These are phyloP conservation scores for Helicostylum pulchrum DNA, from an alignment of 192 early-diverging fungal genomes.

Conservation along the genomic window DNA sequence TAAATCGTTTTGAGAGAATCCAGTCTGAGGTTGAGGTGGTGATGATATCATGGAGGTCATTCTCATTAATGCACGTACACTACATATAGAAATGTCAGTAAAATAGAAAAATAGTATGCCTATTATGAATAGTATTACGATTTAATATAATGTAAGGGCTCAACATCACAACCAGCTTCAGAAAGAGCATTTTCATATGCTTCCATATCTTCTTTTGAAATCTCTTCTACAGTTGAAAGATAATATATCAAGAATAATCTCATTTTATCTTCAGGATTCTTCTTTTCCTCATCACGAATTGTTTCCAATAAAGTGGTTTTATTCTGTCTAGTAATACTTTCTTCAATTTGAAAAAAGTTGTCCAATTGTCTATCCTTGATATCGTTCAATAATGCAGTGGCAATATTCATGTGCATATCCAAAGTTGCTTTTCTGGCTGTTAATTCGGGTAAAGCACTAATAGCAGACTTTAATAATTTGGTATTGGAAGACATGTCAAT, in stretches of 20 bases:
- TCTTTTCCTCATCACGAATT: constrained; percentile 80
- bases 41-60: constrained; percentile 56
- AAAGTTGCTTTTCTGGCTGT: constrained; percentile 89
- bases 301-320: constrained; percentile 79
- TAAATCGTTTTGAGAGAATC: constrained; percentile 45
- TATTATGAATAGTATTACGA: constrained; percentile 43
- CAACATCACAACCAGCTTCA: constrained; percentile 71
- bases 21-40: constrained; percentile 33
- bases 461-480: constrained; percentile 85
- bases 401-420: constrained; percentile 99
- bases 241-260: constrained; percentile 88
- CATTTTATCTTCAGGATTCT: constrained; percentile 82
- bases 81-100: neutral
- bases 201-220: constrained; percentile 79
- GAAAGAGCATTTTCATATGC: constrained; percentile 79
- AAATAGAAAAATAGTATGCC: neutral
- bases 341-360: constrained; percentile 91
- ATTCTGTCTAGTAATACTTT: constrained; percentile 76
- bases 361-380: constrained; percentile 95
- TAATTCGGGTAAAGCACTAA: constrained; percentile 90
- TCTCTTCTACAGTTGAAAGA: constrained; percentile 64
- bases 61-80: constrained; percentile 56
- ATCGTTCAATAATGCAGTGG: constrained; percentile 78
- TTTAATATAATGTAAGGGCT: constrained; percentile 80
- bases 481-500: constrained; percentile 80